Evolutionary conservation across 2,329 filamentous ascomycete species (phyloP).

Genomic region (Colletotrichum higginsianum): DNA sequence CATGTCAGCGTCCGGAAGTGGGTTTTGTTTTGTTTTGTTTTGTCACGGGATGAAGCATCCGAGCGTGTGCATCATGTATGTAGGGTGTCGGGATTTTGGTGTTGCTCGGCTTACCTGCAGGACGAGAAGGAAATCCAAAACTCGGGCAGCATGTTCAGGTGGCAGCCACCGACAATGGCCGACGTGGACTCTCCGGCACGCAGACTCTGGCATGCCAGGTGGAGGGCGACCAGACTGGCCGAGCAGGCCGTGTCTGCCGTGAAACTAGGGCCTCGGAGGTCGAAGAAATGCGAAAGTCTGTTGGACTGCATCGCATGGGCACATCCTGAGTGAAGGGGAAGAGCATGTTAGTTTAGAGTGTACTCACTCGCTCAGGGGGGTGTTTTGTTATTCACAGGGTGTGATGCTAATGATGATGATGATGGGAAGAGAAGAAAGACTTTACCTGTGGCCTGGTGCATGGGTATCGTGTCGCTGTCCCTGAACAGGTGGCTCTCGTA

Average conservation of each 20-base stretch:
- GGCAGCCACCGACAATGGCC: constrained; percentile 64
- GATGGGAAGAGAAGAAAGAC: no score
- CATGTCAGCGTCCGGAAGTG: background rate
- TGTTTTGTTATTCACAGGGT: no score
- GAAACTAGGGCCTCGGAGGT: constrained; percentile 67
- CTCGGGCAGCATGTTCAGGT: constrained; percentile 64
- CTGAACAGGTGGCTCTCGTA: constrained; percentile 62
- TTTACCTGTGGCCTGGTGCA: constrained; percentile 67
- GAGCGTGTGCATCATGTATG: background rate
- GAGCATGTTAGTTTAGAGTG: constrained; percentile 38
- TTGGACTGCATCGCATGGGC: constrained; percentile 69
- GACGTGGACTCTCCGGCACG: constrained; percentile 60
- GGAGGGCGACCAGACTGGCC: constrained; percentile 64
- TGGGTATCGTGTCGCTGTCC: constrained; percentile 63
- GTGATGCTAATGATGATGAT: no score
- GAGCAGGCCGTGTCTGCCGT: constrained; percentile 69
- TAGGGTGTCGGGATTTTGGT: no score
- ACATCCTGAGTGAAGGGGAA: constrained; percentile 51
- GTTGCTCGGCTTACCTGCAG: constrained; percentile 52
- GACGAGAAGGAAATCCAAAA: constrained; percentile 63
- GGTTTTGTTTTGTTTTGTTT: no score
- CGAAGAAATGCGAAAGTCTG: constrained; percentile 69
- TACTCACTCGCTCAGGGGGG: no score
- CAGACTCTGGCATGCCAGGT: constrained; percentile 65
- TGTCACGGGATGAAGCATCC: background rate